Conservation (phyloP, 257 asterid genomes). For the Solanum chmielewskii region DNA sequence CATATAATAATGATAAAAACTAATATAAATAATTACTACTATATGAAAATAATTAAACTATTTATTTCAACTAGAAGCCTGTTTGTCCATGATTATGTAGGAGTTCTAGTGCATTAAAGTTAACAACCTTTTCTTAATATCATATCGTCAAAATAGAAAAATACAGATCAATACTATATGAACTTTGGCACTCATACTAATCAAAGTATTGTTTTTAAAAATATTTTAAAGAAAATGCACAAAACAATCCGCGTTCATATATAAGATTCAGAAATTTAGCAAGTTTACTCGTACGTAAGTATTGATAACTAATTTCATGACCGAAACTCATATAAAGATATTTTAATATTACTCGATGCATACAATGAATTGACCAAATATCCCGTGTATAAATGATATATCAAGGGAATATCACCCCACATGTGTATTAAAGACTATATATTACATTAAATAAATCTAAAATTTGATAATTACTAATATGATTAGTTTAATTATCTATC, state of each 20-base stretch:
- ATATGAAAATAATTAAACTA: background rate
- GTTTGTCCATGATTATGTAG: background rate
- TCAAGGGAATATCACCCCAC: background rate
- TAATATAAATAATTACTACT: background rate
- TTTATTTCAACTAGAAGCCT: background rate
- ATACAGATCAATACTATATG: background rate
- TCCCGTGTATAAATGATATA: background rate
- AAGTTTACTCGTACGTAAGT: background rate
- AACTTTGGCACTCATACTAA: background rate
- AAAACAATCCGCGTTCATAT: background rate
- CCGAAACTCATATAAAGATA: background rate
- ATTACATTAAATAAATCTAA: background rate
- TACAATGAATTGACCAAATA: background rate
- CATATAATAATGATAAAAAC: background rate
- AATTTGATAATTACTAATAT: background rate
- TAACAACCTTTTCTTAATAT: background rate
- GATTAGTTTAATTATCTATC: background rate
- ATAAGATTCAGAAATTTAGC: background rate
- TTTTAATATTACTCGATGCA: background rate
- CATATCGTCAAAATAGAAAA: background rate
- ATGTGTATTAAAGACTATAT: background rate
- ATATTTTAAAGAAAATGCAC: background rate
- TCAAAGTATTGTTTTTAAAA: background rate
- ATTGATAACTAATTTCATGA: background rate
- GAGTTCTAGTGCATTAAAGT: background rate